These are phyloP conservation scores for Epichloe brachyelytri DNA, from an alignment of 2,329 filamentous ascomycete genomes.

Conservation along the genomic window DNA sequence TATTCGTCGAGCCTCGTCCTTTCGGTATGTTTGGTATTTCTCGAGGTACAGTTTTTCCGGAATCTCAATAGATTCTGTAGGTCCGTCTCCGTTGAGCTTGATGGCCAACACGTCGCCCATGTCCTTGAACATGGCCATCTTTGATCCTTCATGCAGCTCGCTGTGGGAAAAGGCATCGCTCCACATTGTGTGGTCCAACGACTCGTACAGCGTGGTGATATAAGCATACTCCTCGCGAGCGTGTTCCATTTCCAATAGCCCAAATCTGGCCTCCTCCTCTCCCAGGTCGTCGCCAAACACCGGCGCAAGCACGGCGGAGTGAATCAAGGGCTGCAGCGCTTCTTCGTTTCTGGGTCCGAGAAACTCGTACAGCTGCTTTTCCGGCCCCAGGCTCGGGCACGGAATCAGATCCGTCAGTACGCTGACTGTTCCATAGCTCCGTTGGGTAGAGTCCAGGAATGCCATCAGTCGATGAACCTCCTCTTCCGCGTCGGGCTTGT, in stretches of 20 bases:
- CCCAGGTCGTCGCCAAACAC: constrained; percentile 19
- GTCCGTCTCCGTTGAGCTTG: constrained; percentile 28
- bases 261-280: constrained; percentile 25
- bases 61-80: constrained; percentile 33
- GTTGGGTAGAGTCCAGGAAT: constrained; percentile 47
- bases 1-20: constrained; percentile 33
- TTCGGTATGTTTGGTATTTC: constrained; percentile 34
- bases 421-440: constrained; percentile 45
- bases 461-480: constrained; percentile 51
- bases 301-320: constrained; percentile 17
- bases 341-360: constrained; percentile 20
- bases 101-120: constrained; percentile 39
- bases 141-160: constrained; percentile 22
- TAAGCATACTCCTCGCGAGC: constrained; percentile 21
- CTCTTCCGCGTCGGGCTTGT: constrained; percentile 29
- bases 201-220: constrained; percentile 33
- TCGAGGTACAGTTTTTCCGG: constrained; percentile 40
- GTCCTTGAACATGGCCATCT: constrained; percentile 31
- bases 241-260: constrained; percentile 29
- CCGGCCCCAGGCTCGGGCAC: constrained; percentile 20
- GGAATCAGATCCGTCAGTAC: constrained; percentile 28
- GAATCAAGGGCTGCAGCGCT: constrained; percentile 18
- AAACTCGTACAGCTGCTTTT: constrained; percentile 32
- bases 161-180: constrained; percentile 25
- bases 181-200: constrained; percentile 37